Evolutionary conservation across 2,329 filamentous ascomycete genomes (phyloP).

Genomic region (Pestalotiopsis sp.): DNA sequence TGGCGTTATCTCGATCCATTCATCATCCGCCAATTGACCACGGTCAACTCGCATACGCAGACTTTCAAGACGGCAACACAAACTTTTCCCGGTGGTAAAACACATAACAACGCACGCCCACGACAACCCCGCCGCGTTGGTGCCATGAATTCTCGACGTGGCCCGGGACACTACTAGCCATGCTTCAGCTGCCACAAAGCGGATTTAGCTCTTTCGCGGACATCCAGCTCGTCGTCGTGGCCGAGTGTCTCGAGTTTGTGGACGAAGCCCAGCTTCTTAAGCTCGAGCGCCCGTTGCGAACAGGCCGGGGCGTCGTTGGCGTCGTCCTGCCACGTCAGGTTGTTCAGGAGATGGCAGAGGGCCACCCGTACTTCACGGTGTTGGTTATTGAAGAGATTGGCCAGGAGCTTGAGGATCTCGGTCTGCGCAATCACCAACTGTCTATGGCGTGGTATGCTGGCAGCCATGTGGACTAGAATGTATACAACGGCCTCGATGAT

Average conservation of each 20-base stretch:
- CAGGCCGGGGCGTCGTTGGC: conserved; percentile 65
- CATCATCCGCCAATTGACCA: too few relatives aligned
- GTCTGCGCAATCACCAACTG: conserved; percentile 76
- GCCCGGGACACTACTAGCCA: conserved; percentile 18
- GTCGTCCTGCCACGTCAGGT: conserved; percentile 82
- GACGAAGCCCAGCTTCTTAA: conserved; percentile 72
- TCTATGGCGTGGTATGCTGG: conserved; percentile 75
- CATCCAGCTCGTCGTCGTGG: conserved; percentile 75
- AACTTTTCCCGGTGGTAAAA: too few relatives aligned
- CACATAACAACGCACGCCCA: background rate
- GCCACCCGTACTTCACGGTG: conserved; percentile 73
- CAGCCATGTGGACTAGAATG: conserved; percentile 85
- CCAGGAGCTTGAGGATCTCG: conserved; percentile 70
- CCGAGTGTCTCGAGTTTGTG: conserved; percentile 62
- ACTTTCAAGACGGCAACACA: too few relatives aligned
- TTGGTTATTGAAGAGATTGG: conserved; percentile 71
- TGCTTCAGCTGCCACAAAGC: conserved; percentile 71
- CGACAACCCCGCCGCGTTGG: background rate
- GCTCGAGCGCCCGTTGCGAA: conserved; percentile 63
- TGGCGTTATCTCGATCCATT: too few relatives aligned
- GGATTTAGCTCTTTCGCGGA: conserved; percentile 80
- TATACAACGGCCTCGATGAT: conserved; percentile 78
- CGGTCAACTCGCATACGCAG: too few relatives aligned
- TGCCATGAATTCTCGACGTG: too few relatives aligned
- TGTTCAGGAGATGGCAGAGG: conserved; percentile 81